Evolutionary conservation across 169 alveolate genomes (phyloP), one percentile per base, ranked within the genome.

Genomic region (Babesia divergens): DNA sequence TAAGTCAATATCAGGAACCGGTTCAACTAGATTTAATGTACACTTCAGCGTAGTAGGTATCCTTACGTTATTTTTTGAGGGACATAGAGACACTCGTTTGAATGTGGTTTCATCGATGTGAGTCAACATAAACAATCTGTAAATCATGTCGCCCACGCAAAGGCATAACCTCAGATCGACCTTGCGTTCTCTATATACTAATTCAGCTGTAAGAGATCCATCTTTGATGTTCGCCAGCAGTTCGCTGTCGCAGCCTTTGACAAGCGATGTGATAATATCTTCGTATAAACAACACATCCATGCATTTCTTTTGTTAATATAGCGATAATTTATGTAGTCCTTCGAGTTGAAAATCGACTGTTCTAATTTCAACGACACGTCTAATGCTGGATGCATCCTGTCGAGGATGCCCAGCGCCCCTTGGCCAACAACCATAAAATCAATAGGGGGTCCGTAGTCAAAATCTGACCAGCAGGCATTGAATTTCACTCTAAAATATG

Each of bases 271-370:
- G 13, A n/a, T 18, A 6, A 66, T 0, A 50, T 50, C 64, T 28
- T 66, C 77, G 44, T 66, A n/a, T 24, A 51, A n/a, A 5, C 54
- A 18, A 32, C 65, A 51, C 16, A 66, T 1, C 65, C 67, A 51
- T 7, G 77, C 26, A 26, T 66, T 66, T 16, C 77, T 16, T 50
- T 66, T 66, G 53, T 66, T 66, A 2, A 66, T 50, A 20, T 66
- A 66, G 52, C 77, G 77, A 66, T 66, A 66, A 26, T 66, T 66
- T 1, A 66, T 11, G 55, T 66, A 42, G 47, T 66, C 77, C 43
- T 66, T 66, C 24, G 52, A 29, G 53, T 66, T 66, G 26, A 66
- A 66, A 6, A 52, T 66, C 38, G 47, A 6, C 8, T 24, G 40
- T 0, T 50, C 58, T 32, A 66, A 29, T 46, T 32, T 38, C 18